Evolutionary conservation across 345 rosid genomes (phyloP).

Genomic region (Aurinia saxatilis): DNA sequence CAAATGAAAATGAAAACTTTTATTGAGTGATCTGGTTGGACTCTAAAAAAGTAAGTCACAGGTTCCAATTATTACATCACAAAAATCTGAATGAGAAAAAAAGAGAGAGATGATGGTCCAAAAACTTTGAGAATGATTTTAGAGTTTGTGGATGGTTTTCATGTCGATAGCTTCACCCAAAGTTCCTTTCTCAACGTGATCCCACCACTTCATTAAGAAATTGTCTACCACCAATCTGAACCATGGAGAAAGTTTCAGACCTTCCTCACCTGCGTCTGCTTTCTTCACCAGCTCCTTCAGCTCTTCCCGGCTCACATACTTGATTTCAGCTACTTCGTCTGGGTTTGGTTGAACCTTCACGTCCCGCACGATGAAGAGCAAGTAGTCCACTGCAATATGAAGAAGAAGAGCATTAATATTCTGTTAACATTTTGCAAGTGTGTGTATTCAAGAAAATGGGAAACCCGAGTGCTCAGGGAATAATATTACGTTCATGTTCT

Average conservation of each 20-base stretch:
- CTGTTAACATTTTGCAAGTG: not conserved
- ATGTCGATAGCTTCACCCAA: constrained; percentile 65
- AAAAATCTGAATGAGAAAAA: not conserved
- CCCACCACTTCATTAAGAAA: constrained; percentile 98
- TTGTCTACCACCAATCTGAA: constrained; percentile 90
- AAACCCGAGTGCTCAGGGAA: not conserved
- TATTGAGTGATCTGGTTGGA: not conserved
- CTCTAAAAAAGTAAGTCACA: not conserved
- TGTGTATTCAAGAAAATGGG: not conserved
- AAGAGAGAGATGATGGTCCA: not conserved
- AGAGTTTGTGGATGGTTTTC: constrained; percentile 76
- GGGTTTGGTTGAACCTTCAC: constrained; percentile 78
- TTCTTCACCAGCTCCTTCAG: constrained; percentile 83
- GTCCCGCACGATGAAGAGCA: constrained; percentile 80
- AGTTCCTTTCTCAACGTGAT: constrained; percentile 71
- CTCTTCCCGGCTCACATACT: constrained; percentile 72
- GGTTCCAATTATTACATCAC: constrained; percentile 6
- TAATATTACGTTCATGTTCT: constrained; percentile 84
- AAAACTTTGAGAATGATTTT: not conserved
- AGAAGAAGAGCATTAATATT: not conserved
- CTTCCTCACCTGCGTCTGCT: constrained; percentile 91
- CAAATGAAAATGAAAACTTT: not conserved
- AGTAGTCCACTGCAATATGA: constrained; percentile 76
- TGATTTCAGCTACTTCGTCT: constrained; percentile 76
- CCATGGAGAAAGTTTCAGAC: constrained; percentile 90